Evolutionary conservation across 768 basidiomycete species (phyloP), one percentile per base, ranked within the genome.

Genomic region (Suillus clintonianus): DNA sequence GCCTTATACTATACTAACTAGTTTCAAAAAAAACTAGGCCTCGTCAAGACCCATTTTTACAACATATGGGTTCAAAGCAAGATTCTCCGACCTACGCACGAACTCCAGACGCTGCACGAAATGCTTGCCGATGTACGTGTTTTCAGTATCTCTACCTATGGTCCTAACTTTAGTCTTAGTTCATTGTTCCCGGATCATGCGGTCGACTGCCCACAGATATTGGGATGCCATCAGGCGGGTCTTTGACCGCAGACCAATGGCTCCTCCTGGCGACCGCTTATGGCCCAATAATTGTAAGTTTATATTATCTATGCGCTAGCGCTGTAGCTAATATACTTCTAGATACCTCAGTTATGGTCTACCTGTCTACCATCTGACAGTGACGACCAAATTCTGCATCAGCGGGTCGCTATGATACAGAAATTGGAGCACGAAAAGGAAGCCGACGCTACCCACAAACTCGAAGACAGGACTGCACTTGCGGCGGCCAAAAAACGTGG

Each of bases 221-320:
- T 9, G 70, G 75, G n/a, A 70, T 69, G 60, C 78, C 77, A 5
- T 71, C 74, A 0, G 74, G 78, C 22, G 76, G 76, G 4, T 75
- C 71, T 2, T 64, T 78, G 0, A 77, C 70, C 5, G 77, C 76
- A 4, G 78, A 79, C 58, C 72, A 77, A 53, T 75, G 77, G 78
- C 64, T 72, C 0, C 45, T 76, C 11, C 62, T 76, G 0, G 69
- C 70, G 0, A 74, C 69, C 0, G 64, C 76, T 30, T 65, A 74
- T 17, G 71, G 70, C 0, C 76, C 76, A 1, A 59, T 77, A 4
- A 66, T 67, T 1, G 75, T 77, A 61, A 43, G 71, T 68, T 53
- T n/a, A 45, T 19, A 48, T 22, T 24, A n/a, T 32, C 17, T 45
- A 24, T 22, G 30, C 7, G n/a, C 47, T 15, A n/a, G n/a, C n/a